Evolutionary conservation across 768 basidiomycete genomes (phyloP).

Genomic region (Tulasnella sp.): DNA sequence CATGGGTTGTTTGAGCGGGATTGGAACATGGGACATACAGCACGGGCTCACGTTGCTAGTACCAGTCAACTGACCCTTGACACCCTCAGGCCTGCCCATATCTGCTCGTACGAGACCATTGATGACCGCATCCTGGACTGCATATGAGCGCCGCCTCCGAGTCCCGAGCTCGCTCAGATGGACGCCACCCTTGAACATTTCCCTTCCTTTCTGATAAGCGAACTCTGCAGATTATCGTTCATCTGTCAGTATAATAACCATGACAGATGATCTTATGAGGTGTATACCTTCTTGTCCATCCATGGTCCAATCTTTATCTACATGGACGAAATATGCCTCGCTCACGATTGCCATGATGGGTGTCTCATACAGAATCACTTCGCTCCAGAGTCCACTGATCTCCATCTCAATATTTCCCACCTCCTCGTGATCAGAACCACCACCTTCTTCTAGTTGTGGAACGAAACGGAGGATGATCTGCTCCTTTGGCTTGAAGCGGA

Average conservation of each 20-base stretch:
- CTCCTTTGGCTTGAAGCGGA: constrained; percentile 54
- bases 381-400: constrained; percentile 59
- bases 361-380: constrained; percentile 91
- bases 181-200: constrained; percentile 53
- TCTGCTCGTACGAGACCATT: constrained; percentile 52
- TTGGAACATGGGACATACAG: not conserved
- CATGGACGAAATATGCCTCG: constrained; percentile 73
- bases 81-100: constrained; percentile 30
- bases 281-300: constrained; percentile 54
- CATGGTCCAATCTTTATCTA: constrained; percentile 72
- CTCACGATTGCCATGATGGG: constrained; percentile 87
- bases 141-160: constrained; percentile 61
- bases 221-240: constrained; percentile 37
- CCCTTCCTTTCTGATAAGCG: constrained; percentile 60
- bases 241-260: not conserved
- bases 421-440: constrained; percentile 8
- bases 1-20: constrained; percentile 3
- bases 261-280: not conserved
- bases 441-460: constrained; percentile 40
- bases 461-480: constrained; percentile 58
- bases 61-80: constrained; percentile 50
- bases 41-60: constrained; percentile 70
- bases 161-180: constrained; percentile 81
- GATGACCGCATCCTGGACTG: constrained; percentile 69
- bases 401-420: constrained; percentile 63